A percentile compares a stretch with the other conserved stretches of the same genome.
Evolutionary conservation across 1,284 basidiomycete genomes (phyloP).

Genomic region (Irpex rosettiformis): DNA sequence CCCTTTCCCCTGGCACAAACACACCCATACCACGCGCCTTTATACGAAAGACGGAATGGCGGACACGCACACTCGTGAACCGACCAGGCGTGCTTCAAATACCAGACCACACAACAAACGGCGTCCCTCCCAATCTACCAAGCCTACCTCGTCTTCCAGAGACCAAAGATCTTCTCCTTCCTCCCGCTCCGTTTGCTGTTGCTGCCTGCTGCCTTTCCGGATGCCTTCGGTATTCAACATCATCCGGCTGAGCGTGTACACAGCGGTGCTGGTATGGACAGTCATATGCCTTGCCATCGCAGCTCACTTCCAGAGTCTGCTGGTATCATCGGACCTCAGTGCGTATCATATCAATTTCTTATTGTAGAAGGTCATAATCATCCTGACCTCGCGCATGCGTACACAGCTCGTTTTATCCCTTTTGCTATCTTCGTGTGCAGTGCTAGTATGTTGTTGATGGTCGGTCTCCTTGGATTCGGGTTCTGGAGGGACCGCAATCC

Average conservation of each 20-base stretch:
- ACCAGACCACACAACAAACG: slow-evolving; percentile 22
- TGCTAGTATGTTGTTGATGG: slow-evolving; percentile 61
- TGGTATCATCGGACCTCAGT: slow-evolving; percentile 77
- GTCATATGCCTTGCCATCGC: slow-evolving; percentile 73
- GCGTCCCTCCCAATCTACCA: slow-evolving; percentile 26
- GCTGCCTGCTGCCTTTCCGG: slow-evolving; percentile 19
- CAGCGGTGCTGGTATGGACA: slow-evolving; percentile 64
- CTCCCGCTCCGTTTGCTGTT: slow-evolving; percentile 17
- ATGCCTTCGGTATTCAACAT: slow-evolving; percentile 63
- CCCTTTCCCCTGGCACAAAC: neutral
- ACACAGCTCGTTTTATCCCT: slow-evolving; percentile 75
- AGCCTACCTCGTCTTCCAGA: slow-evolving; percentile 12
- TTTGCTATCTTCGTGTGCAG: slow-evolving; percentile 77
- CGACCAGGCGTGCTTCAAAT: slow-evolving; percentile 36
- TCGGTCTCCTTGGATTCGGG: slow-evolving; percentile 60
- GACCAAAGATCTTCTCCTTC: slow-evolving; percentile 21
- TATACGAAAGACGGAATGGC: slow-evolving; percentile 15
- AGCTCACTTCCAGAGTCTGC: slow-evolving; percentile 65
- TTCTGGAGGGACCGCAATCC: slow-evolving; percentile 65
- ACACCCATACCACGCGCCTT: neutral
- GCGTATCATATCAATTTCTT: slow-evolving; percentile 27
- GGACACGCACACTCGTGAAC: slow-evolving; percentile 8
- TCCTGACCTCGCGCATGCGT: neutral
- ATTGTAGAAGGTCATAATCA: neutral
- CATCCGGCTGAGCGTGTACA: slow-evolving; percentile 58